Evolutionary conservation across 2,329 filamentous ascomycete genomes (phyloP).

Genomic region (Exophiala sp.): DNA sequence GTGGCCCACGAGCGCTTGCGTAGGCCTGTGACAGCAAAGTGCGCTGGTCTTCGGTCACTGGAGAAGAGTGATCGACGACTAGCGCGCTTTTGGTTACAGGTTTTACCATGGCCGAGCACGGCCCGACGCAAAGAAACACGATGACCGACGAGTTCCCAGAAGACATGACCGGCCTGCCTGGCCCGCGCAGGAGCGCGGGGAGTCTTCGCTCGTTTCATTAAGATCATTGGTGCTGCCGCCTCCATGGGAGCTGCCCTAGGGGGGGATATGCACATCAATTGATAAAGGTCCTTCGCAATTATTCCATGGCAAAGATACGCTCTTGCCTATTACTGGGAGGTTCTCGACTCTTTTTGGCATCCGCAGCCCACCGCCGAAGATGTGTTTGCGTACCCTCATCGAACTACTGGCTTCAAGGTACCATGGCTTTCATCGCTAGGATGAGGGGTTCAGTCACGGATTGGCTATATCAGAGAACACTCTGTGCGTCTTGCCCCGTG

Average conservation of each 20-base stretch:
- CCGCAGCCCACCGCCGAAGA: background rate
- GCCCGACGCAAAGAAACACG: conserved; percentile 4
- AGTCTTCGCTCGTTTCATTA: conserved; percentile 4
- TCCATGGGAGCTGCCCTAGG: background rate
- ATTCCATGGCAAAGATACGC: no score
- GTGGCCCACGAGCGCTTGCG: conserved; percentile 6
- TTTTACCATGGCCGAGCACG: conserved; percentile 10
- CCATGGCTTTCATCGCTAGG: no score
- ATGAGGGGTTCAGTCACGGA: no score
- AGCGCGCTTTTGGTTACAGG: background rate
- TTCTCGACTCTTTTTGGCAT: background rate
- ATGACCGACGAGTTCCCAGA: conserved; percentile 2
- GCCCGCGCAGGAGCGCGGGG: background rate
- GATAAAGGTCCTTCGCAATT: no score
- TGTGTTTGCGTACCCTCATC: background rate
- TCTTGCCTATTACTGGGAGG: no score
- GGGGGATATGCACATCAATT: background rate
- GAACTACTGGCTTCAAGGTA: no score
- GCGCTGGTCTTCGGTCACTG: background rate
- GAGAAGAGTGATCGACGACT: conserved; percentile 5
- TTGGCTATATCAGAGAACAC: no score
- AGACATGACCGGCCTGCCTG: conserved; percentile 6
- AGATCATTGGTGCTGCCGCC: background rate
- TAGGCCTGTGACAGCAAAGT: conserved; percentile 1
- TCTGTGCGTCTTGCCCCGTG: no score